Conservation (phyloP, 2,329 filamentous ascomycete species). For the Alternaria atra region DNA sequence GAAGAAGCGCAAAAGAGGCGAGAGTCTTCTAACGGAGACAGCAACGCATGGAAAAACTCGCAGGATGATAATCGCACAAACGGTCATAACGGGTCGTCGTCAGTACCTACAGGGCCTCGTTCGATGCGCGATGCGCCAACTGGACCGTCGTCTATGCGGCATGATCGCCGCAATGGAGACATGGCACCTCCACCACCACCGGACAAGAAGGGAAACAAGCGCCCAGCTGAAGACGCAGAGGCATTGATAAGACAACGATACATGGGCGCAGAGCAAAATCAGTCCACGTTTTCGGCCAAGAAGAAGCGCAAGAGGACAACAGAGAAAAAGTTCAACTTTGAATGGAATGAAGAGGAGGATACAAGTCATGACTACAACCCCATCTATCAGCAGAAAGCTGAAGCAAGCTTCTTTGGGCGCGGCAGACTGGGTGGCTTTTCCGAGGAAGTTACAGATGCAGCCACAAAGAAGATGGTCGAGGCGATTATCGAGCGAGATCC, state of each 20-base stretch:
- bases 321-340: slow-evolving; percentile 98
- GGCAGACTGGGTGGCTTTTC: slow-evolving; percentile 73
- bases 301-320: slow-evolving; percentile 94
- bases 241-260: slow-evolving; percentile 81
- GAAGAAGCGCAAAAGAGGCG: slow-evolving; percentile 65
- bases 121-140: slow-evolving; percentile 72
- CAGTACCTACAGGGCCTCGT: slow-evolving; percentile 75
- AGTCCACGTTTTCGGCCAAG: slow-evolving; percentile 89
- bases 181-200: slow-evolving; percentile 62
- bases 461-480: slow-evolving; percentile 67
- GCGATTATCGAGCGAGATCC: slow-evolving; percentile 78
- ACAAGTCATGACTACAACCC: slow-evolving; percentile 86
- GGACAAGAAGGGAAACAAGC: slow-evolving; percentile 41
- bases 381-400: slow-evolving; percentile 74
- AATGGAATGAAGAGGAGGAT: slow-evolving; percentile 95
- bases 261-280: slow-evolving; percentile 88
- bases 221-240: slow-evolving; percentile 69
- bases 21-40: slow-evolving; percentile 49
- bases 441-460: slow-evolving; percentile 63
- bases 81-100: slow-evolving; percentile 25
- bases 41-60: slow-evolving; percentile 8
- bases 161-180: slow-evolving; percentile 53
- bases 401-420: slow-evolving; percentile 74
- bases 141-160: slow-evolving; percentile 74
- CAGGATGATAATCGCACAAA: slow-evolving; percentile 16